Evolutionary conservation across 2,329 filamentous ascomycete species (phyloP), one percentile per base, ranked within the genome.

Genomic region (Venturia pyrina): DNA sequence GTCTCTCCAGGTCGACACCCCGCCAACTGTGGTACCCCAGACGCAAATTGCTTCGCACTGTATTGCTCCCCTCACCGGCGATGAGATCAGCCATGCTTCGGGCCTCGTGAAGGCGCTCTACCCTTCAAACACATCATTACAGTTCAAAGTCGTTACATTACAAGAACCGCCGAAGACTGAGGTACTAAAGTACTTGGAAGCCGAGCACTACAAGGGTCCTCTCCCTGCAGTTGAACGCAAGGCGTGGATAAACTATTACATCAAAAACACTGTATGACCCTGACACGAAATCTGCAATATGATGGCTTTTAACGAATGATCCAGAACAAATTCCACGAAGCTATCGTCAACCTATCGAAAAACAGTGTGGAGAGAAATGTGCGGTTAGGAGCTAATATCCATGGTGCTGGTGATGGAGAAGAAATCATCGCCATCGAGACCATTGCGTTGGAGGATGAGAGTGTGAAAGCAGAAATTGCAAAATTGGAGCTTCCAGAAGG

Each of bases 71-170:
- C 77, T 88, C 53, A 82, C 79, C 37, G 79, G 78, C n/a, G 71
- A 75, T 28, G 86, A 89, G 73, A 87, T 89, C 68, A 76, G 76
- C 17, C 75, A 79, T 57, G 80, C 80, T 37, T 78, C 82, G 7
- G 70, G 73, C 1, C 74, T 87, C 41, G 77, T 88, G 68, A 80
- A 76, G 66, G 73, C 74, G 60, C 76, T 80, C 65, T 88, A 85
- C 83, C 85, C 85, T 0, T 75, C 77, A 15, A 78, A 79, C 32
- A 82, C 81, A 2, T 78, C 83, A 40, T 72, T 87, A 56, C 83
- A 87, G 63, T 87, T 85, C 80, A 90, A 90, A 76, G 83, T 83
- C 69, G 82, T 91, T 63, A 89, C 85, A 28, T 78, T 89, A 3
- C 81, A 87, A 63, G 86, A 89, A 71, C 87, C 87, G 3, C 78